Conservation (phyloP, 768 basidiomycete species). For the Collybiopsis luxurians region DNA sequence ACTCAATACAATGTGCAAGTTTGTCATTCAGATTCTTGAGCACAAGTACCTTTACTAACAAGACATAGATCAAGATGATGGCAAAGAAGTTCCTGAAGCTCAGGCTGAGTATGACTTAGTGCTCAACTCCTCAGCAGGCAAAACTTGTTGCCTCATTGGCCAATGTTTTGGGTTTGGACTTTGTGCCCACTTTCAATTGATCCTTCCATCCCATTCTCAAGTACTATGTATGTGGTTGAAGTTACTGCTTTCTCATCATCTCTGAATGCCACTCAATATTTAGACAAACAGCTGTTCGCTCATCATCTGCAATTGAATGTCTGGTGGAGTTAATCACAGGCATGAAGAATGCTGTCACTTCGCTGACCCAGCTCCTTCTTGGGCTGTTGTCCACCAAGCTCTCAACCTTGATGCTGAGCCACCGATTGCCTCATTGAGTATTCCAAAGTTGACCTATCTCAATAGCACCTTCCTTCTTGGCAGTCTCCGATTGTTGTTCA, state of each 20-base stretch:
- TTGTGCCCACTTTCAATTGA: constrained; percentile 73
- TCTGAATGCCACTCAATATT: constrained; percentile 4
- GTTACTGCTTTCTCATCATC: background rate
- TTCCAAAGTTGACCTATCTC: constrained; percentile 74
- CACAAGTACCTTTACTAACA: constrained; percentile 96
- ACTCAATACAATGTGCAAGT: constrained; percentile 73
- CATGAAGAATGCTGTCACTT: constrained; percentile 83
- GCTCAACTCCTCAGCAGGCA: constrained; percentile 89
- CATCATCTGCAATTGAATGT: constrained; percentile 90
- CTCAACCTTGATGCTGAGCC: constrained; percentile 88
- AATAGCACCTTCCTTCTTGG: constrained; percentile 76
- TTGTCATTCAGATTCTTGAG: constrained; percentile 83
- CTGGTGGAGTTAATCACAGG: constrained; percentile 95
- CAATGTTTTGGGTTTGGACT: constrained; percentile 80
- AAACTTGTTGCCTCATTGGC: constrained; percentile 91
- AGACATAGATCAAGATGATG: constrained; percentile 90
- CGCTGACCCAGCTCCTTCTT: constrained; percentile 77
- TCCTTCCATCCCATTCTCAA: constrained; percentile 90
- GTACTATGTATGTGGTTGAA: constrained; percentile 73
- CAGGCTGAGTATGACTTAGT: constrained; percentile 97
- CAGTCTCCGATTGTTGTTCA: constrained; percentile 81
- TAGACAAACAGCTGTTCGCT: constrained; percentile 85
- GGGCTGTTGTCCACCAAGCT: constrained; percentile 82
- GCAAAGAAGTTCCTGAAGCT: constrained; percentile 81
- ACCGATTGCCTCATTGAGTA: constrained; percentile 89